Base-by-base conservation (phyloP, 306 rosid genomes). In the Acacia confusa region DNA sequence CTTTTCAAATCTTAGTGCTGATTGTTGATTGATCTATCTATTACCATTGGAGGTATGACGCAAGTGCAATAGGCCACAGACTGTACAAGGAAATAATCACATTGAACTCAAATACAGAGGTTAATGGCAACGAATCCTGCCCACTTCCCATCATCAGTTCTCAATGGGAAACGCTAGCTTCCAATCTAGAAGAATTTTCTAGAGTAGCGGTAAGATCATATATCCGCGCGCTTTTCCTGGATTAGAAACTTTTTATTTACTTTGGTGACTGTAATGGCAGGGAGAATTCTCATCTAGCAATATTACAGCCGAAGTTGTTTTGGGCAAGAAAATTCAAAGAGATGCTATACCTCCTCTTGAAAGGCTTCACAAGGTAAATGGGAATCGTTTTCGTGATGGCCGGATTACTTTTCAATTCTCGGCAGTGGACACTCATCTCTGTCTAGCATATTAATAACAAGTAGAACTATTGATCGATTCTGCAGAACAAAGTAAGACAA, bases 131-230 rank as follows among this genome's bases (percentile, higher is more conserved):
- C 32, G 84, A 81, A 70, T 34, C 82, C 83, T 32, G 22, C 22
- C 34, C 88, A 67, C 88, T 83, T 53, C 88, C 95, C 74, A 47
- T 45, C 61, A 68, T 85, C 75, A 85, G 61, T 76, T 85, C 82
- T 68, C 88, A 81, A 53, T 95, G 99, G 99, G 94, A 95, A 90
- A 93, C 94, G 44, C 72, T 95, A 71, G 99, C 97, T 32, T 87
- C 97, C 75, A 86, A 83, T 86, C 88, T 90, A 9, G 78, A 87
- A 81, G 91, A 88, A 76, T 87, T 91, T 80, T 84, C 77, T 40
- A 82, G 76, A 71, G 75, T 87, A 85, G 87, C 71, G 64, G 99
- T 93, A 86, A 83, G 94, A 83, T 70, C 44, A 75, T 77, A 40
- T 55, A 84, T 70, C 65, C 71, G n/a, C n/a, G n/a, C 2, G 47